A percentile compares a stretch with the other conserved stretches of the same genome.
Conservation (phyloP, 176 grass and related monocot genomes). For the Luzula sylvatica region DNA sequence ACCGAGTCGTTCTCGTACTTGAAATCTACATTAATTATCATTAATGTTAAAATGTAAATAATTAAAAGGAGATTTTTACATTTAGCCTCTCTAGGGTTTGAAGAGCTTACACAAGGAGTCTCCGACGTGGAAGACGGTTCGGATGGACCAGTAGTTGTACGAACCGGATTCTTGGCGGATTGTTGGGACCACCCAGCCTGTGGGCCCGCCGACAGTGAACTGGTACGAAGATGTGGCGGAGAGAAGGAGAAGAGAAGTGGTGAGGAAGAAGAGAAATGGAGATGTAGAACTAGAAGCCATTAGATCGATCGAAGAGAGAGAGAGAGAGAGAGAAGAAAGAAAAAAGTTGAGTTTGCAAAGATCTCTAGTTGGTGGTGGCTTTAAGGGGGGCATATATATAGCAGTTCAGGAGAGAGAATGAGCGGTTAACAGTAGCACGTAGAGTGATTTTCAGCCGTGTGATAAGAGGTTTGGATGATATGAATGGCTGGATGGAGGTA, state of each 20-base stretch:
- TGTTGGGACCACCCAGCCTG: constrained; percentile 18
- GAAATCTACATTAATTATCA: constrained; percentile 26
- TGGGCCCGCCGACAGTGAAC: constrained; percentile 26
- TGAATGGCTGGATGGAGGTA: too few species aligned
- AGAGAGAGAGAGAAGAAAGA: too few species aligned
- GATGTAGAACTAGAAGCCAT: neutral
- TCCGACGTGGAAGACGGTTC: constrained; percentile 20
- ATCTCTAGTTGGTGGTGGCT: neutral
- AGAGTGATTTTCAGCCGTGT: too few species aligned
- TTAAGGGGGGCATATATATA: neutral
- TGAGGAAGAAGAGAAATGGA: constrained; percentile 6
- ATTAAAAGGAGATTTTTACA: neutral
- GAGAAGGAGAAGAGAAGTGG: neutral
- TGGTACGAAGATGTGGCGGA: neutral
- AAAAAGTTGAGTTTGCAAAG: neutral
- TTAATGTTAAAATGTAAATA: neutral
- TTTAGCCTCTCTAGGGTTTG: neutral
- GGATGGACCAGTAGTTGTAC: constrained; percentile 28
- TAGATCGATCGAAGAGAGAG: too few species aligned
- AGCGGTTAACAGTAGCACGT: too few species aligned
- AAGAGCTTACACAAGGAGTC: constrained; percentile 18
- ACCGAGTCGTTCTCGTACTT: constrained; percentile 26
- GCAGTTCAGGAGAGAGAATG: neutral
- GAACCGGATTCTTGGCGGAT: constrained; percentile 5
- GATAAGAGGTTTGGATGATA: too few species aligned